Percentiles rank a stretch among this genome's conserved stretches.
Conservation (phyloP, 331 rosid species). For the Pyrus hybrid region DNA sequence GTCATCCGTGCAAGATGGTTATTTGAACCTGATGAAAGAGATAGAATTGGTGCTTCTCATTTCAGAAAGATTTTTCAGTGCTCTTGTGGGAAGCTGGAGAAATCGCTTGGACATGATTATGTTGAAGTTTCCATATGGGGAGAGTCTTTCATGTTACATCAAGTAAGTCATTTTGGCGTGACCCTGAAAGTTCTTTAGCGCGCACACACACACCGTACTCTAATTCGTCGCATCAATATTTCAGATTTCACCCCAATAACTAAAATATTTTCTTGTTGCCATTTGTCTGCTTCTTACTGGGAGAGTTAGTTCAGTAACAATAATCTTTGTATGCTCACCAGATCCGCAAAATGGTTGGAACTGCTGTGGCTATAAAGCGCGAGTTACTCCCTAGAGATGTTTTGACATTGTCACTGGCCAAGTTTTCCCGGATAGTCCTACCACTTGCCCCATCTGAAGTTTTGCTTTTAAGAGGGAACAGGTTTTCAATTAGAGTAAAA, state of each 20-base stretch:
- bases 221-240: not conserved
- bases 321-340: conserved; percentile 21
- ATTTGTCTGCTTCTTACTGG: not conserved
- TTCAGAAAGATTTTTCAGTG: conserved; percentile 63
- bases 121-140: conserved; percentile 79
- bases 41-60: conserved; percentile 68
- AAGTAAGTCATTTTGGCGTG: conserved; percentile 40
- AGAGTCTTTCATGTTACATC: conserved; percentile 93
- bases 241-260: not conserved
- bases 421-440: conserved; percentile 62
- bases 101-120: conserved; percentile 39
- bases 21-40: conserved; percentile 70
- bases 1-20: conserved; percentile 66
- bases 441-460: conserved; percentile 89
- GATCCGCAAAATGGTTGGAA: conserved; percentile 92
- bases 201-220: not conserved
- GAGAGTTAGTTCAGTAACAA: not conserved
- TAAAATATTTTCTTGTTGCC: not conserved
- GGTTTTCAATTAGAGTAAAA: conserved; percentile 49
- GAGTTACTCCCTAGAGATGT: conserved; percentile 67
- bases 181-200: not conserved
- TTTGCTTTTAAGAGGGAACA: conserved; percentile 62
- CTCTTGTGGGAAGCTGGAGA: conserved; percentile 75
- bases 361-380: conserved; percentile 84
- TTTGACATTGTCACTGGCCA: conserved; percentile 53